These are phyloP conservation scores for Lentinula edodes DNA, from an alignment of 768 basidiomycete genomes.

Conservation along the genomic window DNA sequence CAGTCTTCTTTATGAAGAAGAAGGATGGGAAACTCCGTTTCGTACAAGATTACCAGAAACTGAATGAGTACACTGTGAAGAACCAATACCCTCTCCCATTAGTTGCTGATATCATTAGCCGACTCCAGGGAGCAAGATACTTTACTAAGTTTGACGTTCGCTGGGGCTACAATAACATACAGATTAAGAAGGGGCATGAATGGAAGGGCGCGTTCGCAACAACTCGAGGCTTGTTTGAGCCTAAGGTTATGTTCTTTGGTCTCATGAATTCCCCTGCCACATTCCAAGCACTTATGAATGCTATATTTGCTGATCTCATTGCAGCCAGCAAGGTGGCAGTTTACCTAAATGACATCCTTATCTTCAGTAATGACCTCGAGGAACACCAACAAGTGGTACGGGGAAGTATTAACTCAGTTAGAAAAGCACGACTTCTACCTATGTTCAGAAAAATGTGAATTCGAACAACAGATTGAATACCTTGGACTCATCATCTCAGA, in stretches of 20 bases:
- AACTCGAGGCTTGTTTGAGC: slow-evolving; percentile 32
- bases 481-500: too few species aligned
- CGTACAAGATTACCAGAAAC: too few species aligned
- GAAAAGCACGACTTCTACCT: slow-evolving; percentile 15
- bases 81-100: slow-evolving; percentile 29
- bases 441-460: slow-evolving; percentile 18
- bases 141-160: slow-evolving; percentile 35
- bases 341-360: slow-evolving; percentile 27
- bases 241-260: slow-evolving; percentile 37
- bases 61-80: too few species aligned
- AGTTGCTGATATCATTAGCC: slow-evolving; percentile 25
- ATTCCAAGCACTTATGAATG: background rate
- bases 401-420: slow-evolving; percentile 13
- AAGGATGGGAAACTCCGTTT: too few species aligned
- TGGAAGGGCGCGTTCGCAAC: slow-evolving; percentile 39
- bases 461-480: too few species aligned
- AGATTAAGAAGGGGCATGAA: slow-evolving; percentile 36
- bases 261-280: slow-evolving; percentile 25
- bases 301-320: slow-evolving; percentile 23
- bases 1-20: too few species aligned
- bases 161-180: slow-evolving; percentile 35
- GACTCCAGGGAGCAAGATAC: slow-evolving; percentile 15
- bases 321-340: slow-evolving; percentile 18
- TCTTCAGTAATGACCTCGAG: too few species aligned
- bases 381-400: slow-evolving; percentile 9